Evolutionary conservation across 805 yeast species (phyloP).

Genomic region (Monosporozyma yasuniensis): DNA sequence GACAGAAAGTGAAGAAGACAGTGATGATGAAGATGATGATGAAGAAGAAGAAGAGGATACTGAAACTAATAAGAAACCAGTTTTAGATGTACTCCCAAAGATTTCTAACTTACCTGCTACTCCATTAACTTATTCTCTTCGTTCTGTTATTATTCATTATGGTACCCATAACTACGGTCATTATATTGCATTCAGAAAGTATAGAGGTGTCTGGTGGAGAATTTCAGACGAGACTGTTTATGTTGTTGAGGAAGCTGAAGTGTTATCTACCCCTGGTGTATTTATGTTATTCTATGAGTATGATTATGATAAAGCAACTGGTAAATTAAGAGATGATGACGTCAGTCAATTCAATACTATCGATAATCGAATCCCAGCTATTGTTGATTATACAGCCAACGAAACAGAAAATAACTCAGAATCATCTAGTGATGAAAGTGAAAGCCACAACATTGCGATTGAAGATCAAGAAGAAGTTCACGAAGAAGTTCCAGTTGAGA

Average conservation of each 20-base stretch:
- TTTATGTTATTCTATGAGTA: slow-evolving; percentile 87
- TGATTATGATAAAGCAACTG: slow-evolving; percentile 31
- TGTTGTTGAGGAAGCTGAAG: slow-evolving; percentile 72
- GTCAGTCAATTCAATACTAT: slow-evolving; percentile 11
- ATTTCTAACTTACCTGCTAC: slow-evolving; percentile 28
- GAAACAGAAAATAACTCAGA: slow-evolving; percentile 12
- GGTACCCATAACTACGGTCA: slow-evolving; percentile 98
- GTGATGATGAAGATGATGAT: slow-evolving; percentile 8
- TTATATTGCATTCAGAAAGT: slow-evolving; percentile 77
- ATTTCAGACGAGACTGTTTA: slow-evolving; percentile 85
- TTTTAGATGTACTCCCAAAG: slow-evolving; percentile 4
- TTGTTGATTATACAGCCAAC: slow-evolving; percentile 15
- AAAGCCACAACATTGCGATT: background rate
- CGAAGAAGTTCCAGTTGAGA: background rate
- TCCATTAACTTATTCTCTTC: slow-evolving; percentile 54
- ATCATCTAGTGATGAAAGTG: background rate
- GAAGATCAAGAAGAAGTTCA: slow-evolving; percentile 3
- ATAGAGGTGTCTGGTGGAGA: slow-evolving; percentile 89
- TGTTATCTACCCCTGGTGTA: slow-evolving; percentile 72
- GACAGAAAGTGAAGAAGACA: slow-evolving; percentile 8
- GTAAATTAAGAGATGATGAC: slow-evolving; percentile 23
- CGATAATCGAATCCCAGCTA: slow-evolving; percentile 7
- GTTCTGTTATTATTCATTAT: slow-evolving; percentile 83
- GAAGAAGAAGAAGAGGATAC: slow-evolving; percentile 9
- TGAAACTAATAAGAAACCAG: slow-evolving; percentile 1